A percentile compares a stretch with the other conserved stretches of the same genome.
phyloP scores from a whole-genome alignment of 495 filamentous ascomycete species.

The Penicillium desertorum region DNA sequence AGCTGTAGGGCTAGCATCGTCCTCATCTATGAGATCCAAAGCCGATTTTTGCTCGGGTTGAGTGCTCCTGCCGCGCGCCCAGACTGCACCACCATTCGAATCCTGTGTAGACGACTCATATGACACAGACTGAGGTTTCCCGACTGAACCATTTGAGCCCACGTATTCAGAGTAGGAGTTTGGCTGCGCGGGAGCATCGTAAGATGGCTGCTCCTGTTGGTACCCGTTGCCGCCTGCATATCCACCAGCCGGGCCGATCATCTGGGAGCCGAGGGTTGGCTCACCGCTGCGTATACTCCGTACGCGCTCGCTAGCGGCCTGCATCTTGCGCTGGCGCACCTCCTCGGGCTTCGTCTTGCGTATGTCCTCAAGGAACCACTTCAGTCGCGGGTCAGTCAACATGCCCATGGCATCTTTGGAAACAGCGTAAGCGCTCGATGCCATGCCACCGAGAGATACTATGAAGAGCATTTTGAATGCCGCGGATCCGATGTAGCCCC shows the following conservation, averaged over 20 bases:
- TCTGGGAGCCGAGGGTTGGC: constrained; percentile 8
- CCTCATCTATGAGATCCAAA: constrained; percentile 35
- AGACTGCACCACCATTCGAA: constrained; percentile 4
- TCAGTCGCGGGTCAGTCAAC: constrained; percentile 33
- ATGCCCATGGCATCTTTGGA: constrained; percentile 16
- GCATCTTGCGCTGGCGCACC: constrained; percentile 24
- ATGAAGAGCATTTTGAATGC: constrained; percentile 29
- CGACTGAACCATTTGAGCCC: not conserved
- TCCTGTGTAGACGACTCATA: not conserved
- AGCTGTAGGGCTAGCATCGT: constrained; percentile 44
- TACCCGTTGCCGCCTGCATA: constrained; percentile 4
- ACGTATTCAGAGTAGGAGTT: constrained; percentile 11
- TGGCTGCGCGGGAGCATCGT: constrained; percentile 6
- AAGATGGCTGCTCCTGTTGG: constrained; percentile 5
- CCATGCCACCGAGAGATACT: constrained; percentile 6
- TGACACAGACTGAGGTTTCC: not conserved
- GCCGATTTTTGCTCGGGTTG: constrained; percentile 6
- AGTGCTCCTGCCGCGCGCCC: constrained; percentile 4
- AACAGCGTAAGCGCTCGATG: constrained; percentile 10
- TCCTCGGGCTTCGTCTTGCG: constrained; percentile 25
- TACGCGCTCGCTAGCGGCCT: constrained; percentile 17
- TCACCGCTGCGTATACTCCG: constrained; percentile 13
- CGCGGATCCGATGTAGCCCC: not conserved
- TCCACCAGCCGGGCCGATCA: constrained; percentile 5
- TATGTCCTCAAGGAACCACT: constrained; percentile 22